Evolutionary conservation across 306 rosid genomes (phyloP).

Genomic region (Fragaria nilgerrensis): DNA sequence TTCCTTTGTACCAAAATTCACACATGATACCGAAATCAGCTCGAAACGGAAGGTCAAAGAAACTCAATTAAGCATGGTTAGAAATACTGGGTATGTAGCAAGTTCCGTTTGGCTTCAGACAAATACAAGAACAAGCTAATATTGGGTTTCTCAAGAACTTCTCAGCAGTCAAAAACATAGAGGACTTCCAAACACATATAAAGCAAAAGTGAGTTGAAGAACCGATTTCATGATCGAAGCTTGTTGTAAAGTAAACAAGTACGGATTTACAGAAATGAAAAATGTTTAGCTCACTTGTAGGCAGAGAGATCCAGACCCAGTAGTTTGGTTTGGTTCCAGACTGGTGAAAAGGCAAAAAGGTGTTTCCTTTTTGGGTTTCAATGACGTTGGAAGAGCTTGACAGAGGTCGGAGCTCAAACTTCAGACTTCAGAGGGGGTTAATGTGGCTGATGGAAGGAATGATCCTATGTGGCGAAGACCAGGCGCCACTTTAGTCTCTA

Average conservation of each 20-base stretch:
- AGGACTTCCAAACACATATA: background rate
- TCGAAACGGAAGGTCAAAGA: background rate
- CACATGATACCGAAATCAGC: background rate
- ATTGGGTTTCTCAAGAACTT: conserved; percentile 9
- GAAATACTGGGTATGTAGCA: background rate
- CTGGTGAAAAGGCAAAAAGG: background rate
- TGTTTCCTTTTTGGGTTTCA: background rate
- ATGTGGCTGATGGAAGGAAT: background rate
- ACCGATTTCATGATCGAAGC: background rate
- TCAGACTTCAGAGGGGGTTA: background rate
- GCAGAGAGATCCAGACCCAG: conserved; percentile 5
- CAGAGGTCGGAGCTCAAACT: conserved; percentile 6
- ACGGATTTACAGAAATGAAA: background rate
- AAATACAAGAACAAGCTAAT: background rate
- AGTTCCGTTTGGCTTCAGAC: background rate
- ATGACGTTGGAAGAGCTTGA: background rate
- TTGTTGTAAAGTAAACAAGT: background rate
- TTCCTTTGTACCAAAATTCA: background rate
- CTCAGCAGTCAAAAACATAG: conserved; percentile 15
- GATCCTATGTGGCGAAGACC: background rate
- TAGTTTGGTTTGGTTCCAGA: background rate
- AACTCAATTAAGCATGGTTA: background rate
- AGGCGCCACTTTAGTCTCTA: background rate
- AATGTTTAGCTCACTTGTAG: background rate
- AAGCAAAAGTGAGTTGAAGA: background rate